Conservation (phyloP, 1,284 basidiomycete species). For the Phenoliferia sp. region DNA sequence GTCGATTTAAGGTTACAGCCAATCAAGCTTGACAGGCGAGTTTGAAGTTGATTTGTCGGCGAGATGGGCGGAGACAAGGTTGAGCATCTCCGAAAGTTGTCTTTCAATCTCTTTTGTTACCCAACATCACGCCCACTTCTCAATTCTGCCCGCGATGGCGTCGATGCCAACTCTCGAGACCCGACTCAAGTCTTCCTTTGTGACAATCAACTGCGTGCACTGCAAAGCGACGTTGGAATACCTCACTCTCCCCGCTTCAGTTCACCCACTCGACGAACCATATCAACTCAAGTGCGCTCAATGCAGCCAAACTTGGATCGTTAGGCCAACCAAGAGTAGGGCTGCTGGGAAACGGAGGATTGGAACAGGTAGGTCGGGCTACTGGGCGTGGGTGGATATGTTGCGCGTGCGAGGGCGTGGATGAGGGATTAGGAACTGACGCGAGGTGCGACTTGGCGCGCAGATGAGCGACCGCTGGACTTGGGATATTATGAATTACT, state of each 20-base stretch:
- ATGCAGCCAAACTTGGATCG: conserved; percentile 56
- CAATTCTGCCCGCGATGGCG: no score
- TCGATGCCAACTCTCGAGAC: conserved; percentile 17
- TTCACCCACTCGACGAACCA: conserved; percentile 60
- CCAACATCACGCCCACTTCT: no score
- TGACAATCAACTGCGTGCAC: conserved; percentile 47
- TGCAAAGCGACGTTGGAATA: conserved; percentile 61
- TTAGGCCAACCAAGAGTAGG: conserved; percentile 33
- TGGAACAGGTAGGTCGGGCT: conserved; percentile 38
- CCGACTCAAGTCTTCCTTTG: conserved; percentile 3
- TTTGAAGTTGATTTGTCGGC: no score
- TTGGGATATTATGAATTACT: conserved; percentile 69
- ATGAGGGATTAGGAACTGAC: conserved; percentile 42
- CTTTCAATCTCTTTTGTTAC: no score
- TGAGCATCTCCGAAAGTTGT: no score
- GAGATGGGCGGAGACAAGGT: no score
- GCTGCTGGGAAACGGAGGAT: conserved; percentile 32
- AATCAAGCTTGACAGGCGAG: no score
- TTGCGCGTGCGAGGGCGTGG: background rate
- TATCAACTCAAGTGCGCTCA: conserved; percentile 38
- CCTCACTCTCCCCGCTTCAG: conserved; percentile 59
- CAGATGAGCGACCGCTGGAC: conserved; percentile 82
- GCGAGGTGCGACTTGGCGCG: conserved; percentile 62
- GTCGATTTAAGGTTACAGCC: no score
- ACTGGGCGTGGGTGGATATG: background rate